Conservation (phyloP, 2,329 filamentous ascomycete species). For the Aplosporella prunicola region DNA sequence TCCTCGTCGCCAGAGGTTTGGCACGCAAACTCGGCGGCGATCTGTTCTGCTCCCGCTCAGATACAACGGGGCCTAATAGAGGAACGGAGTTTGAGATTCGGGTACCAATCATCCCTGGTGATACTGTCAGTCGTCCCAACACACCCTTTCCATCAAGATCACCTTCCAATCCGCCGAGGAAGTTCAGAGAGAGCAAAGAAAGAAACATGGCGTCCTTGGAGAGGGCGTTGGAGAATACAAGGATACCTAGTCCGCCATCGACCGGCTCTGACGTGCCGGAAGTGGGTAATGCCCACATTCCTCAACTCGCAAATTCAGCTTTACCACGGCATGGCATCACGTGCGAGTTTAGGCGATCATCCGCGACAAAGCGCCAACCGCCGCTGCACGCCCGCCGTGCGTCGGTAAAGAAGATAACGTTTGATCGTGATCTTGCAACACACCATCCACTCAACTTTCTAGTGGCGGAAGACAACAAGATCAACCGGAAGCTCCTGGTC, state of each 20-base stretch:
- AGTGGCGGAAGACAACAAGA: conserved; percentile 63
- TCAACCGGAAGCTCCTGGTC: conserved; percentile 58
- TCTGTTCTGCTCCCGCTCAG: conserved; percentile 53
- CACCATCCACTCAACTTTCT: conserved; percentile 58
- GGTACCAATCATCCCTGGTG: conserved; percentile 49
- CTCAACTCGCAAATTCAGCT: too few species aligned
- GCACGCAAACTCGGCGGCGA: conserved; percentile 61
- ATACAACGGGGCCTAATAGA: conserved; percentile 49
- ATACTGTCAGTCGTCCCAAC: conserved; percentile 19
- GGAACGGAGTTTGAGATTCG: conserved; percentile 62
- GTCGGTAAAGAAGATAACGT: conserved; percentile 20
- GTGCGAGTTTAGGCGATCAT: too few species aligned
- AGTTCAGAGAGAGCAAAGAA: conserved; percentile 9
- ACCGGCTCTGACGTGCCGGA: conserved; percentile 13
- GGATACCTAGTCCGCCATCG: conserved; percentile 1
- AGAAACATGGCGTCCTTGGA: conserved; percentile 3
- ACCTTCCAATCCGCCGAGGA: conserved; percentile 9
- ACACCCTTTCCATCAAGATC: conserved; percentile 5
- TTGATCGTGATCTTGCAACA: conserved; percentile 49
- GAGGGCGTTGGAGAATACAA: too few species aligned
- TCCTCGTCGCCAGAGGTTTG: conserved; percentile 64
- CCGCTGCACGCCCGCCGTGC: conserved; percentile 1
- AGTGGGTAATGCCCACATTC: not conserved
- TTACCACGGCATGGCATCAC: too few species aligned
- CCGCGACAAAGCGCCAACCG: too few species aligned